Base-by-base conservation (phyloP, 225 moss, liverwort and hornwort species). In the Physcomitrium patens region DNA sequence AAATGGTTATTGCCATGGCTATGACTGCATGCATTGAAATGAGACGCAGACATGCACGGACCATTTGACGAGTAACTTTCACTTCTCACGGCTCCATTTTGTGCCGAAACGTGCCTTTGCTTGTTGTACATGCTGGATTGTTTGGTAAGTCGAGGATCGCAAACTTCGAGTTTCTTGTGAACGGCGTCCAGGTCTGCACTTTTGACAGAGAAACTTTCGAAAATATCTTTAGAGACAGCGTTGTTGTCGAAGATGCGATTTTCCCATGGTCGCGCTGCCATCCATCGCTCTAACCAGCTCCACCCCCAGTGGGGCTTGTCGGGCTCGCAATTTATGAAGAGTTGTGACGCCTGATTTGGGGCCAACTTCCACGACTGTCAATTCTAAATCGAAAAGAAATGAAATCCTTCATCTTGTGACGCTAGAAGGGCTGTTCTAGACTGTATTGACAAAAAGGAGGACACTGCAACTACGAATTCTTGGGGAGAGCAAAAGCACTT, bases 211-310 rank as follows among this genome's bases (percentile, higher is more conserved):
- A 84, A 79, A 43, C 90, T 89, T 8, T 92, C 92, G 3, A 85
- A 70, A 17, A 87, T 81, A 8, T 89, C 89, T 64, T 91, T 95
- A 27, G 89, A 86, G 17, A 69, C 24, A n/a, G 81, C 66, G 17
- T 68, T 67, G 64, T 78, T 89, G 78, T 99, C 95, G 45, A 90
- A 80, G 6, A 95, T 79, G 41, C 97, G 93, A 76, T 95, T 99
- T 80, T 99, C 97, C 97, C 97, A 99, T 20, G 97, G 97, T 53
- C 95, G 90, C 4, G 97, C 97, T 3, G 97, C 97, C 97, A 99
- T 99, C 97, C 97, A 99, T 46, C 97, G 90, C 83, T 95, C 97
- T 82, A 99, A 60, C 97, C 97, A 99, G 89, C 91, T 99, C 97
- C 97, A 99, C 62, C 97, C 97, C 79, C 94, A 99, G 80, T 99